Base-by-base conservation (phyloP, 2,329 filamentous ascomycete genomes). In the Lecanicillium sp. region DNA sequence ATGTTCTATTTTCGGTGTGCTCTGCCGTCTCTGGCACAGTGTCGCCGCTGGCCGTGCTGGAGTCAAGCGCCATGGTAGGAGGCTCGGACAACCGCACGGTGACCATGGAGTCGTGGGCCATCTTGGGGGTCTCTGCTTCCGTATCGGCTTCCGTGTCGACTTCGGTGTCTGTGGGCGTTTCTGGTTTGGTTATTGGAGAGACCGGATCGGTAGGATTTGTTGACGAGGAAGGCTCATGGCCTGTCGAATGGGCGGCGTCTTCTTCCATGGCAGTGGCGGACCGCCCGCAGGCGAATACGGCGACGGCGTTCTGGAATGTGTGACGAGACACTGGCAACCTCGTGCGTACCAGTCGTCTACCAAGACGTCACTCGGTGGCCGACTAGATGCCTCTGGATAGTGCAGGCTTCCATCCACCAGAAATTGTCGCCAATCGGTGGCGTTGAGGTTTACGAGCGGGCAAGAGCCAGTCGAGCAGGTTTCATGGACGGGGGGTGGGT, bases 21-120 rank as follows among this genome's bases (percentile, higher is more conserved):
- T 29, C 34, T 11, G 14, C 17, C 22, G 18, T 22, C n/a, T 43
- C 34, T n/a, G 18, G 25, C 17, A 56, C 48, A 51, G 51, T 37
- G 49, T 45, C 37, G 41, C 46, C 37, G 43, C 49, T 37, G 40
- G 59, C 50, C 25, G 61, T 64, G 44, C 29, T 19, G 7, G 68
- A 71, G 41, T 73, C 64, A 46, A 80, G 67, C 46, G 66, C 59
- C 50, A 79, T 52, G 49, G 68, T 52, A 49, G 74, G 59, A 42
- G 71, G 66, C 55, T 86, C 82, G 15, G 83, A 87, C 35, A 87
- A 68, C 39, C 81, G 74, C 32, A 87, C 83, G 7, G 83, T 87
- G 33, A 87, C 81, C 80, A 87, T 81, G 15, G 84, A 87, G 60
- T 87, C 82, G 56, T 74, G 72, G 15, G 57, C 48, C 56, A 62